phyloP scores from a whole-genome alignment of 2,329 filamentous ascomycete species.

The Fusarium sulawesiense region DNA sequence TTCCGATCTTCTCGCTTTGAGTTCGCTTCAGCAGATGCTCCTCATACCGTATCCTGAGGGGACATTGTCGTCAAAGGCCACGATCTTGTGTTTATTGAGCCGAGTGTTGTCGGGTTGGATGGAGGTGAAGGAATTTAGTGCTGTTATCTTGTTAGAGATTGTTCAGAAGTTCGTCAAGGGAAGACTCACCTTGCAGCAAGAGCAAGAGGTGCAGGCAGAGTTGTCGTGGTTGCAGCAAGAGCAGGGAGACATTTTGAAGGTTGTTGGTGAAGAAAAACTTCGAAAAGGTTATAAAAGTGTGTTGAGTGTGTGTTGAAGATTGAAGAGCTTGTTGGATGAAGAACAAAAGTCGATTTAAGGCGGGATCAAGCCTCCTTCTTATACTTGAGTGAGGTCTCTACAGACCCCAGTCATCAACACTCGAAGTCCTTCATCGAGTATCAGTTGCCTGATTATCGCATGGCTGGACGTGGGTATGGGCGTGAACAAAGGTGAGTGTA shows the following conservation, averaged over 20 bases:
- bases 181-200: slow-evolving; percentile 44
- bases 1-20: slow-evolving; percentile 20
- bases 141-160: slow-evolving; percentile 31
- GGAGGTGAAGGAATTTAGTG: slow-evolving; percentile 43
- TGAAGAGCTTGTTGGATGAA: slow-evolving; percentile 43
- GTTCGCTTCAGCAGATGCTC: slow-evolving; percentile 1
- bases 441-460: slow-evolving; percentile 44
- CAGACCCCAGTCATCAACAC: slow-evolving; percentile 19
- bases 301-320: slow-evolving; percentile 31
- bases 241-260: slow-evolving; percentile 48
- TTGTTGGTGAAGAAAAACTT: slow-evolving; percentile 43
- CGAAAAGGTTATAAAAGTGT: slow-evolving; percentile 38
- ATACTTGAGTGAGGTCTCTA: slow-evolving; percentile 34
- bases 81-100: slow-evolving; percentile 4
- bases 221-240: slow-evolving; percentile 41
- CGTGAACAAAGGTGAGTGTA: slow-evolving; percentile 24
- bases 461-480: slow-evolving; percentile 32
- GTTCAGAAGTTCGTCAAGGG: too few relatives aligned
- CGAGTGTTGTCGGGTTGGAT: slow-evolving; percentile 30
- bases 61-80: slow-evolving; percentile 26
- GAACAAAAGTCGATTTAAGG: slow-evolving; percentile 28
- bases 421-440: slow-evolving; percentile 6
- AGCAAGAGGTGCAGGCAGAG: slow-evolving; percentile 40
- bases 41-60: slow-evolving; percentile 18
- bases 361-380: slow-evolving; percentile 40